A percentile compares a stretch with the other conserved stretches of the same genome.
Conservation (phyloP, 2,329 filamentous ascomycete genomes). For the Boeremia exigua region DNA sequence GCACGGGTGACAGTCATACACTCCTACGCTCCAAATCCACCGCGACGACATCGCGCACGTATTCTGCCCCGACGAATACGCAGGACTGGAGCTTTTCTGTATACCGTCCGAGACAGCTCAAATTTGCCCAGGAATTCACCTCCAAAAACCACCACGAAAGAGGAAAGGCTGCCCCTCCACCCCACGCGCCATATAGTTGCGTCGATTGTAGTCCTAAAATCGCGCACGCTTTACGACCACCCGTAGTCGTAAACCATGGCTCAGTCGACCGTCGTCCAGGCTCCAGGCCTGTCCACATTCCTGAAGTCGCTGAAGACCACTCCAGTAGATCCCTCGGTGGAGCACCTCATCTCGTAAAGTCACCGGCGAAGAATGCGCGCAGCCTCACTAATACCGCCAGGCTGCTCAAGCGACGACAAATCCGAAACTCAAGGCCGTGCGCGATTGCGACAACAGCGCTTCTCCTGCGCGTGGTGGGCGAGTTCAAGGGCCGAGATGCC, state of each 20-base stretch:
- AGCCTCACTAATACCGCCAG: constrained; percentile 53
- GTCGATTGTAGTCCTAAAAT: neutral
- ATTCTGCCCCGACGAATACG: neutral
- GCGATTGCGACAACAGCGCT: constrained; percentile 91
- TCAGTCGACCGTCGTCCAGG: constrained; percentile 48
- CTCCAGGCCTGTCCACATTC: constrained; percentile 78
- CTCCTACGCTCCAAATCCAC: constrained; percentile 2
- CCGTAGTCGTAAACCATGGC: constrained; percentile 25
- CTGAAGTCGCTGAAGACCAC: constrained; percentile 75
- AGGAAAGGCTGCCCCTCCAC: constrained; percentile 28
- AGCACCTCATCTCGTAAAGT: constrained; percentile 80
- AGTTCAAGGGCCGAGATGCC: constrained; percentile 78
- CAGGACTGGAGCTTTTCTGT: neutral
- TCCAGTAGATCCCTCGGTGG: constrained; percentile 80
- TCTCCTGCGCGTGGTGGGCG: constrained; percentile 83
- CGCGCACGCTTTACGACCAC: neutral
- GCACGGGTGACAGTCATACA: constrained; percentile 5
- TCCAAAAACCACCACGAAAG: neutral
- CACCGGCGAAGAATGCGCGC: neutral
- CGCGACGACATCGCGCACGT: neutral
- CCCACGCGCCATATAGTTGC: constrained; percentile 23
- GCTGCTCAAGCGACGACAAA: constrained; percentile 88
- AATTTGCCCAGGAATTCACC: neutral
- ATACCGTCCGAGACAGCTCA: neutral
- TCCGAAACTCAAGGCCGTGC: constrained; percentile 84